Evolutionary conservation across 805 yeast genomes (phyloP).

Genomic region (Ogataea pilisensis): DNA sequence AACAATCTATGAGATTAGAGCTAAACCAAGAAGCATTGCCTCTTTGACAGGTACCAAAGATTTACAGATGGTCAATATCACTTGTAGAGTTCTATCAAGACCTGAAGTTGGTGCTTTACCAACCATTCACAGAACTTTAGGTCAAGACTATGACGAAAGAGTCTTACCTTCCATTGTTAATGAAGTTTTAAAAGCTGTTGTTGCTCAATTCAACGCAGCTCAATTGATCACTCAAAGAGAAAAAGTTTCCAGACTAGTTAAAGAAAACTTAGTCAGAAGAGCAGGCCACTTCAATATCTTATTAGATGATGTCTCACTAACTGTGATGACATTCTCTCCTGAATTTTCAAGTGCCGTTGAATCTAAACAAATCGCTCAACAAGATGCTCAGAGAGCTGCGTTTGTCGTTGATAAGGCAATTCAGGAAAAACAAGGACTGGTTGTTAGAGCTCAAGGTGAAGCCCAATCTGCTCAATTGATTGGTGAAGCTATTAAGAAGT

Average conservation of each 20-base stretch:
- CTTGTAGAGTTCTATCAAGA: slow-evolving; percentile 94
- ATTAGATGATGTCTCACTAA: slow-evolving; percentile 93
- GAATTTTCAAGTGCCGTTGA: slow-evolving; percentile 97
- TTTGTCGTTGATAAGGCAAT: slow-evolving; percentile 94
- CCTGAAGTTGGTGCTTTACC: slow-evolving; percentile 82
- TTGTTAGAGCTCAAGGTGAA: slow-evolving; percentile 97
- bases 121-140: slow-evolving; percentile 83
- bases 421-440: slow-evolving; percentile 96
- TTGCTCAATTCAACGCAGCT: slow-evolving; percentile 97
- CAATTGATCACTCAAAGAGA: slow-evolving; percentile 99
- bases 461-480: slow-evolving; percentile 96
- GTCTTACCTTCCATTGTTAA: slow-evolving; percentile 97
- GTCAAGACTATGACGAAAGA: slow-evolving; percentile 93
- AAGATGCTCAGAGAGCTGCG: slow-evolving; percentile 98
- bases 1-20: slow-evolving; percentile 88
- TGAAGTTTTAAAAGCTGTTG: slow-evolving; percentile 93
- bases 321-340: slow-evolving; percentile 96
- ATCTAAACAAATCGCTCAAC: slow-evolving; percentile 98
- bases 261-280: slow-evolving; percentile 86
- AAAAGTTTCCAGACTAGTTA: slow-evolving; percentile 84
- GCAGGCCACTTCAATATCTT: slow-evolving; percentile 83
- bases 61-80: slow-evolving; percentile 97
- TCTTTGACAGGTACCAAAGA: slow-evolving; percentile 97
- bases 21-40: slow-evolving; percentile 94
- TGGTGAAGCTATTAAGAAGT: slow-evolving; percentile 98